Evolutionary conservation across 2,329 filamentous ascomycete genomes (phyloP).

Genomic region (Venturia carpophila): DNA sequence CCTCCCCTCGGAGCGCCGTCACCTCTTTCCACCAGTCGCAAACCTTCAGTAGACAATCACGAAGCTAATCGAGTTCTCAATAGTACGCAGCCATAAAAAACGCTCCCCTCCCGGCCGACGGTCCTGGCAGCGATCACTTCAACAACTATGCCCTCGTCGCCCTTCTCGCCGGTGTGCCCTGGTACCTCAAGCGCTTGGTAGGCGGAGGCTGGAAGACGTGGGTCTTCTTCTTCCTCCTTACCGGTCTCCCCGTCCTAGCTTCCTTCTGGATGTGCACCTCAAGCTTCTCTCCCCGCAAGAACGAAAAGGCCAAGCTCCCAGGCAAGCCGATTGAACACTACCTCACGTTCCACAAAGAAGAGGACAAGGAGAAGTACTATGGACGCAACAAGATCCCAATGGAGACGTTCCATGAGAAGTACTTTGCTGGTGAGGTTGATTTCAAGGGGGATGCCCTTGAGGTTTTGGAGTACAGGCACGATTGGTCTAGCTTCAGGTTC

Average conservation of each 20-base stretch:
- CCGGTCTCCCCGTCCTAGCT: slow-evolving; percentile 69
- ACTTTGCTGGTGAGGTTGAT: slow-evolving; percentile 89
- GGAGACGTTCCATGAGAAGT: slow-evolving; percentile 96
- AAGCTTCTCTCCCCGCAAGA: slow-evolving; percentile 75
- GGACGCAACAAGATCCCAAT: slow-evolving; percentile 77
- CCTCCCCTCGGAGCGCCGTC: slow-evolving; percentile 14
- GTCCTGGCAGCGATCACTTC: slow-evolving; percentile 75
- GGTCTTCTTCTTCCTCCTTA: slow-evolving; percentile 75
- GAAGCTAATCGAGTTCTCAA: slow-evolving; percentile 25
- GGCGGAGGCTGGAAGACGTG: slow-evolving; percentile 80
- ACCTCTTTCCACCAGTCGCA: too few relatives aligned
- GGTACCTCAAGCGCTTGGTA: slow-evolving; percentile 74
- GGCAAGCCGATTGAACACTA: slow-evolving; percentile 88
- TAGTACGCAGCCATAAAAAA: slow-evolving; percentile 89
- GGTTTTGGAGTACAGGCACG: slow-evolving; percentile 85
- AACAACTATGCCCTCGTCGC: slow-evolving; percentile 70
- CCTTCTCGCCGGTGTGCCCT: slow-evolving; percentile 62
- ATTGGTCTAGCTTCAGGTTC: slow-evolving; percentile 94
- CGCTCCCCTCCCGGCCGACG: slow-evolving; percentile 86
- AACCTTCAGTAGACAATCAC: slow-evolving; percentile 20
- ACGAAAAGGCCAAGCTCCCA: slow-evolving; percentile 81
- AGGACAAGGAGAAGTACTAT: slow-evolving; percentile 58
- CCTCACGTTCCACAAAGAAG: slow-evolving; percentile 64
- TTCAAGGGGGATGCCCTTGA: slow-evolving; percentile 92
- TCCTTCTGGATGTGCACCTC: slow-evolving; percentile 78